Evolutionary conservation across 768 basidiomycete genomes (phyloP).

Genomic region (Cystobasidium tubakii): DNA sequence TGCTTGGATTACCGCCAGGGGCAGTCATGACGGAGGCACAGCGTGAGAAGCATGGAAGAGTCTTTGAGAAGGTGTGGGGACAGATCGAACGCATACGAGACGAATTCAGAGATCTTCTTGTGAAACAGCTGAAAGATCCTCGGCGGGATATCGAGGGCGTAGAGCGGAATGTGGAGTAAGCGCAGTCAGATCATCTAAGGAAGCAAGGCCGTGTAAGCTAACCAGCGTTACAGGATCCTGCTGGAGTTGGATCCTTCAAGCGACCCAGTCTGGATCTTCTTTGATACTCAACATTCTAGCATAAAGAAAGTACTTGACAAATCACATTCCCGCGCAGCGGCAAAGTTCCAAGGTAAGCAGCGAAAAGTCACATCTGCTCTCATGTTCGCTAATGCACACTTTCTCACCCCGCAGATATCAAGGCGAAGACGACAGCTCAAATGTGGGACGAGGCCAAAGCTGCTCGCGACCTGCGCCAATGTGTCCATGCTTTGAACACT

Average conservation of each 20-base stretch:
- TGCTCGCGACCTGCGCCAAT: slow-evolving; percentile 35
- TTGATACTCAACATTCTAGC: slow-evolving; percentile 84
- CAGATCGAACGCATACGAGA: slow-evolving; percentile 90
- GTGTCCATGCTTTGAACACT: slow-evolving; percentile 34
- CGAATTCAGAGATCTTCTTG: slow-evolving; percentile 74
- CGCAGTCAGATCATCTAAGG: slow-evolving; percentile 29
- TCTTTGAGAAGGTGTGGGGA: slow-evolving; percentile 91
- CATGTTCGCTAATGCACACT: not conserved
- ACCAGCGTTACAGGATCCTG: slow-evolving; percentile 60
- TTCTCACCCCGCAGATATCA: not conserved
- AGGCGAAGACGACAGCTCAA: not conserved
- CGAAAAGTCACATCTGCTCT: not conserved
- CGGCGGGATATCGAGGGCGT: slow-evolving; percentile 80
- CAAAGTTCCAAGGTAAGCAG: slow-evolving; percentile 34
- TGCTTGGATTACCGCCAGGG: slow-evolving; percentile 58
- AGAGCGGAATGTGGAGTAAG: slow-evolving; percentile 92
- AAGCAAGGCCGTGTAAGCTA: not conserved
- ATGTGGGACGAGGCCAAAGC: slow-evolving; percentile 28
- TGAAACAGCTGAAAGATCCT: slow-evolving; percentile 73
- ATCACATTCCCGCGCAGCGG: slow-evolving; percentile 33
- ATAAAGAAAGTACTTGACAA: slow-evolving; percentile 57
- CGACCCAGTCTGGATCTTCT: slow-evolving; percentile 91
- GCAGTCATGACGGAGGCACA: slow-evolving; percentile 55
- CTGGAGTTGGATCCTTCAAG: slow-evolving; percentile 77
- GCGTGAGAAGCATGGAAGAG: slow-evolving; percentile 76